These are phyloP conservation scores for Tulasnella sp. DNA, from an alignment of 768 basidiomycete genomes.

Conservation along the genomic window DNA sequence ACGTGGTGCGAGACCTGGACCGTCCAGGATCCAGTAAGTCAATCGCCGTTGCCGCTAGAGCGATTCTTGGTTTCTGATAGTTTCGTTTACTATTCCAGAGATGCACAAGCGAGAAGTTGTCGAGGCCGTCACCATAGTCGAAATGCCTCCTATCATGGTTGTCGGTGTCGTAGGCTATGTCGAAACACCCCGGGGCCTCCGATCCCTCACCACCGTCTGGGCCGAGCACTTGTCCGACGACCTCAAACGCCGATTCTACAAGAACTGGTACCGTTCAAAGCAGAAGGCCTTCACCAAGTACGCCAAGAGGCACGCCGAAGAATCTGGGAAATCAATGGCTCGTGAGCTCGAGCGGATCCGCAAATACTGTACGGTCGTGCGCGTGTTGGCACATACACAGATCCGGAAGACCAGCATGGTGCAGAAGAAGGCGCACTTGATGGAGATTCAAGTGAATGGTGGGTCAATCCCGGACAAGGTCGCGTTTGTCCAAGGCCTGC, in stretches of 20 bases:
- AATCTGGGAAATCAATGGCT: slow-evolving; percentile 78
- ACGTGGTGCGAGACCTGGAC: slow-evolving; percentile 97
- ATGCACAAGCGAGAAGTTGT: slow-evolving; percentile 99
- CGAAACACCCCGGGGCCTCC: slow-evolving; percentile 97
- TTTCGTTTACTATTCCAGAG: slow-evolving; percentile 41
- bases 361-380: slow-evolving; percentile 99
- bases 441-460: slow-evolving; percentile 99
- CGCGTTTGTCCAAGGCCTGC: slow-evolving; percentile 83
- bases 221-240: slow-evolving; percentile 97
- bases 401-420: slow-evolving; percentile 93
- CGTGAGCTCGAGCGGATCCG: slow-evolving; percentile 98
- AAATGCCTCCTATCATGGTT: slow-evolving; percentile 91
- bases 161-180: slow-evolving; percentile 99
- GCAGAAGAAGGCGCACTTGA: slow-evolving; percentile 99
- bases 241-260: slow-evolving; percentile 98
- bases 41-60: not conserved
- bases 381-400: slow-evolving; percentile 98
- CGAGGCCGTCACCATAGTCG: slow-evolving; percentile 90
- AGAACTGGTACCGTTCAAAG: slow-evolving; percentile 99
- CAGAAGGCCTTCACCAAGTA: slow-evolving; percentile 99
- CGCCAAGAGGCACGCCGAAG: slow-evolving; percentile 97
- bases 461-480: slow-evolving; percentile 92
- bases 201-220: slow-evolving; percentile 95
- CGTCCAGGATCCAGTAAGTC: slow-evolving; percentile 93
- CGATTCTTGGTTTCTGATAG: not conserved